These are phyloP conservation scores for Tetracentron sinense DNA, from an alignment of 164 flowering plant species.

Conservation along the genomic window DNA sequence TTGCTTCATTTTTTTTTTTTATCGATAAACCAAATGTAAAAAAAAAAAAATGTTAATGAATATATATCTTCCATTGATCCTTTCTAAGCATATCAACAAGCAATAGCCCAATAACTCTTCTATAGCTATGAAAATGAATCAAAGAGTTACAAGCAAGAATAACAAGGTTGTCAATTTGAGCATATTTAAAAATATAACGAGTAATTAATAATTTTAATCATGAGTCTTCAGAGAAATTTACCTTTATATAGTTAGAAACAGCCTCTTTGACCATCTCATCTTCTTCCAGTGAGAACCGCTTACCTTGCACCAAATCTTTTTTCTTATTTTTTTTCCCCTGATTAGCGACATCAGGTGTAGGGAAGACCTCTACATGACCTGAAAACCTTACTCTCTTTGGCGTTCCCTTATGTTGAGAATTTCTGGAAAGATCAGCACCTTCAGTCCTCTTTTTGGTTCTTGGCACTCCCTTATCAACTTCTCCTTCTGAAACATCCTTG, in stretches of 20 bases:
- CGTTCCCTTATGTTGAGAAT: slow-evolving; percentile 6
- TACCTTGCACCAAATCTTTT: slow-evolving; percentile 33
- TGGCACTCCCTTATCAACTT: background rate
- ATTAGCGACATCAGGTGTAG: slow-evolving; percentile 14
- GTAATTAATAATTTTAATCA: background rate
- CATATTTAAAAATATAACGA: too few species aligned
- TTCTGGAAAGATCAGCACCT: slow-evolving; percentile 1
- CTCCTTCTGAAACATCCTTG: slow-evolving; percentile 6
- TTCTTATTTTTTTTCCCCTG: background rate
- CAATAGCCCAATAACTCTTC: too few species aligned
- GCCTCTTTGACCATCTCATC: slow-evolving; percentile 37
- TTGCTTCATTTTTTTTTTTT: too few species aligned
- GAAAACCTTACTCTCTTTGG: slow-evolving; percentile 39
- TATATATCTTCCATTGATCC: too few species aligned
- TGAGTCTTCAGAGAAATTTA: background rate
- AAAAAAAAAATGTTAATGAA: too few species aligned
- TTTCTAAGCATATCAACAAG: too few species aligned
- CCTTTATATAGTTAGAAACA: slow-evolving; percentile 33
- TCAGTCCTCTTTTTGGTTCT: background rate
- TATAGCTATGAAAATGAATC: too few species aligned
- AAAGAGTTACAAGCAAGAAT: too few species aligned
- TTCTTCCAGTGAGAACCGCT: slow-evolving; percentile 46
- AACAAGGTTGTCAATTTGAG: too few species aligned
- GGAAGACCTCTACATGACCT: slow-evolving; percentile 36
- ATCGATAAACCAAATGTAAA: too few species aligned